Evolutionary conservation across 768 basidiomycete species (phyloP), one percentile per base, ranked within the genome.

Genomic region (Lactarius trivialis): DNA sequence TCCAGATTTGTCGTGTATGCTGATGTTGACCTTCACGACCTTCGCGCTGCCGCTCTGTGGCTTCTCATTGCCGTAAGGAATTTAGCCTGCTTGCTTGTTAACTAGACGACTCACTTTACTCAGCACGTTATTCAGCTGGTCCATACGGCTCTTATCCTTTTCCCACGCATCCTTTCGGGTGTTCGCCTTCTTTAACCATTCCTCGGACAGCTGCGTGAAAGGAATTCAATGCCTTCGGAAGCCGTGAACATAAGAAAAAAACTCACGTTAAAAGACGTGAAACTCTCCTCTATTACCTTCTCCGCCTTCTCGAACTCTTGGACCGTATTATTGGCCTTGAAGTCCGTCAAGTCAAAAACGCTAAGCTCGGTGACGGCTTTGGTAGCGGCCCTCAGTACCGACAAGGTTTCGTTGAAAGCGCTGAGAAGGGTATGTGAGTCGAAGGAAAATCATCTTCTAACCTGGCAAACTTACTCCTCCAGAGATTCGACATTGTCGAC

Each of bases 101-200:
- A 55, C 21, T 7, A 32, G 21, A 56, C 7, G 43, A 24, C 63
- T 56, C 30, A 64, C 63, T 12, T 32, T 39, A 2, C 1, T 43
- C 28, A 51, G 3, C 9, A 51, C 7, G 0, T 3, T 11, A 24
- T 60, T 60, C 48, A 64, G 7, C 6, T 56, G 11, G 1, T 6
- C n/a, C 63, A 64, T 55, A n/a, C 58, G 54, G 7, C 55, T 19
- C 33, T 19, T 56, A 33, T 64, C 63, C 39, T 56, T 64, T 1
- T 56, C 24, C 34, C 50, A 7, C 7, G 63, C 62, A 24, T 48
- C 45, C 45, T 26, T 48, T 15, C 45, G 33, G 19, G 2, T 14
- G 14, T 4, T 36, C 41, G 39, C 1, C 32, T 34, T 60, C 48
- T 36, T 3, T 21, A 7, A 4, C 63, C 58, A 64, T 51, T 51